Conservation (phyloP, 2,329 filamentous ascomycete species). For the Alternaria burnsii region DNA sequence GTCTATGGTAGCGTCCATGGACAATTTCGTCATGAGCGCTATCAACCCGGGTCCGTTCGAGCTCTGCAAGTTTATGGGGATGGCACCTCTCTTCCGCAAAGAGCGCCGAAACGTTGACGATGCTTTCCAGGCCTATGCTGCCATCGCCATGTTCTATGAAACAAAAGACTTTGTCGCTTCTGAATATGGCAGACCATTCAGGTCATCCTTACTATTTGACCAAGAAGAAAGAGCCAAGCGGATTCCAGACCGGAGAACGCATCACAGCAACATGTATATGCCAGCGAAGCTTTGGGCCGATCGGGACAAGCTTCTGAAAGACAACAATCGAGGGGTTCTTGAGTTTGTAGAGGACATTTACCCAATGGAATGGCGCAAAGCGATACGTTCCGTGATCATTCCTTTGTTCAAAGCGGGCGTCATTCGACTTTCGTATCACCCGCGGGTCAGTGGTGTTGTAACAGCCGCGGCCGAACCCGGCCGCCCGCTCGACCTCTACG, state of each 20-base stretch:
- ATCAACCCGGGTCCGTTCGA: conserved; percentile 32
- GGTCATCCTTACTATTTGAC: conserved; percentile 51
- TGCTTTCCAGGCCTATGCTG: conserved; percentile 33
- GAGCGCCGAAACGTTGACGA: conserved; percentile 35
- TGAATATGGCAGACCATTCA: conserved; percentile 45
- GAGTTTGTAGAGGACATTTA: conserved; percentile 35
- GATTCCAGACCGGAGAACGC: conserved; percentile 50
- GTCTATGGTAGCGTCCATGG: conserved; percentile 47
- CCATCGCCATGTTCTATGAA: conserved; percentile 30
- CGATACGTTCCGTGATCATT: conserved; percentile 54
- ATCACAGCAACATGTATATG: conserved; percentile 50
- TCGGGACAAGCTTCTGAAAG: conserved; percentile 42
- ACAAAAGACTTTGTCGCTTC: conserved; percentile 50
- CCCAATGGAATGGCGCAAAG: conserved; percentile 54
- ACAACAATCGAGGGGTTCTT: conserved; percentile 12
- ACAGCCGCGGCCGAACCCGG: conserved; percentile 50
- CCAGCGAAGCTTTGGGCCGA: conserved; percentile 52
- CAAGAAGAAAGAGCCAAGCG: conserved; percentile 52
- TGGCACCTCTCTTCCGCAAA: conserved; percentile 24
- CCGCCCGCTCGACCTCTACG: conserved; percentile 44
- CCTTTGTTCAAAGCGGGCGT: conserved; percentile 57
- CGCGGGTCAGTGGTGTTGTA: conserved; percentile 47
- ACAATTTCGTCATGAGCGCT: conserved; percentile 27
- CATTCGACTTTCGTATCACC: conserved; percentile 45
- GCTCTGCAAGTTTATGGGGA: conserved; percentile 31